Base-by-base conservation (phyloP, 495 filamentous ascomycete species). In the Penicillium roqueforti region DNA sequence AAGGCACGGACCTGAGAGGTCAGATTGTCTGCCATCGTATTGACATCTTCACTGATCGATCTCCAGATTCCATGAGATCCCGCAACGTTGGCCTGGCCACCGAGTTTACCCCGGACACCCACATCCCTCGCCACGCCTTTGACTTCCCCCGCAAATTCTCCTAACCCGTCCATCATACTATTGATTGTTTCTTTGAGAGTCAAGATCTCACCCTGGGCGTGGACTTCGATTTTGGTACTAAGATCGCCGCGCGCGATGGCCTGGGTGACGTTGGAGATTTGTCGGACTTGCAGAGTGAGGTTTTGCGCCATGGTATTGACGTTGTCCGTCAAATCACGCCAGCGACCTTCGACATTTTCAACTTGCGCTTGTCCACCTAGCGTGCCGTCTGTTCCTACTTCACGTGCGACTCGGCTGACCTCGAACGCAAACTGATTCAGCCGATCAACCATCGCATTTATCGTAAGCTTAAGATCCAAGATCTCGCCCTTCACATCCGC, bases 291-390 rank as follows among this genome's bases (percentile, higher is more conserved):
- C 0, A 88, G 89, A 1, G 91, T 96, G 29, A 96, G 74, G 63
- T 96, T 96, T 76, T 89, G 92, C 59, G 91, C 91, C 90, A 96
- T 95, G 43, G 88, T 87, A 66, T 96, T 96, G 64, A 96, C 91
- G 53, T 92, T 95, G 63, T 95, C 89, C 9, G 91, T 96, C 53
- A 96, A 75, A 64, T 92, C 88, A 61, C 88, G 84, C 91, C 91
- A 96, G 23, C 88, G 92, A 34, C 91, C 91, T 70, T 96, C 87
- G 8, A 96, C 91, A 63, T 92, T 90, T 62, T 92, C 87, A 13
- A 96, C 91, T 26, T 87, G 91, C 22, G 91, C 91, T 71, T 96
- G 91, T 32, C 91, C 91, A 61, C 91, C 91, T 8, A 96, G 77
- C 39, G 88, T 84, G 41, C 91, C 91, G 60, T 96, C 91, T 1